Evolutionary conservation across 2,329 filamentous ascomycete species (phyloP).

Genomic region (Trichoderma gracile): DNA sequence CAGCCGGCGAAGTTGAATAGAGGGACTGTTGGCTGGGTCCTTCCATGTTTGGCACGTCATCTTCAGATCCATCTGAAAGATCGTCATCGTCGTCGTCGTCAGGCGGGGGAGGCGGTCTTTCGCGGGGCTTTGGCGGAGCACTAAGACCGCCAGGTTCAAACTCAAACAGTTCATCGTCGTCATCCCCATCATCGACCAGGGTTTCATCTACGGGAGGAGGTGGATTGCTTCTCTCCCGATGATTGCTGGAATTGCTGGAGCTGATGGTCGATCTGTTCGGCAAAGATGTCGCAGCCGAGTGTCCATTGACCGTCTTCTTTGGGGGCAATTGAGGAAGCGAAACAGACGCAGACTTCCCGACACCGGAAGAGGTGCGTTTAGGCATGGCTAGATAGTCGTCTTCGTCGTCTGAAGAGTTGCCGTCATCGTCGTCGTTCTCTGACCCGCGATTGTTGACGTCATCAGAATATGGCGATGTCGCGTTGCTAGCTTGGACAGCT

Average conservation of each 20-base stretch:
- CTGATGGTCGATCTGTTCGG: background rate
- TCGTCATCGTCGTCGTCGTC: slow-evolving; percentile 44
- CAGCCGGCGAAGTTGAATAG: slow-evolving; percentile 49
- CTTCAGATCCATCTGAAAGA: slow-evolving; percentile 31
- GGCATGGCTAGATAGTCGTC: slow-evolving; percentile 44
- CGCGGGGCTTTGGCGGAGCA: slow-evolving; percentile 34
- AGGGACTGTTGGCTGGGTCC: slow-evolving; percentile 28
- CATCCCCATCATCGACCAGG: slow-evolving; percentile 27
- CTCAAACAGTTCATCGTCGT: slow-evolving; percentile 48
- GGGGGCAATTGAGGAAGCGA: background rate
- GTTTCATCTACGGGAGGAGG: background rate
- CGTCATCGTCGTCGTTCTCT: slow-evolving; percentile 30
- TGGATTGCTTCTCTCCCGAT: slow-evolving; percentile 2
- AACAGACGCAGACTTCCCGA: background rate
- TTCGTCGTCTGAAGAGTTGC: slow-evolving; percentile 43
- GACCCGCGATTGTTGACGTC: slow-evolving; percentile 5
- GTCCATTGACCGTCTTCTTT: slow-evolving; percentile 6
- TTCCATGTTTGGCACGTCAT: background rate
- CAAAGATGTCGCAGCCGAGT: background rate
- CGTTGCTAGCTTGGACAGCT: background rate
- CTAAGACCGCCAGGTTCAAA: slow-evolving; percentile 45
- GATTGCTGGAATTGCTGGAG: background rate
- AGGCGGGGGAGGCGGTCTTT: slow-evolving; percentile 35
- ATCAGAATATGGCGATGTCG: background rate
- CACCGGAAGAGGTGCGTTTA: slow-evolving; percentile 37